These are phyloP conservation scores for Oryza nivara DNA, from an alignment of 176 grass and related monocot species.

Conservation along the genomic window DNA sequence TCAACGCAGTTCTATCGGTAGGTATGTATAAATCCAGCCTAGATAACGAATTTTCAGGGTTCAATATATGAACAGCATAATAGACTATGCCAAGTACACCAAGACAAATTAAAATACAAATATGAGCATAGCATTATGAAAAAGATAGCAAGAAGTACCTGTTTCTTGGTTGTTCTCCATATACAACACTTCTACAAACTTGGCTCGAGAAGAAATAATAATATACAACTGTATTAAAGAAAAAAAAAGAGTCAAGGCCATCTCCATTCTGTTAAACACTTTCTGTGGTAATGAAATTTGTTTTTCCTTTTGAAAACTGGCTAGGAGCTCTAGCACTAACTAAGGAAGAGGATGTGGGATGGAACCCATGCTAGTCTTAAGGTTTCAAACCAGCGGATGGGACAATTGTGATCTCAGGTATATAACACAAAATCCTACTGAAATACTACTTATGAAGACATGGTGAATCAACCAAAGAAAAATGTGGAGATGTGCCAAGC, in stretches of 20 bases:
- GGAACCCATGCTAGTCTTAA: too few species aligned
- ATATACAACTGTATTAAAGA: constrained; percentile 68
- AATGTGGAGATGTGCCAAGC: background rate
- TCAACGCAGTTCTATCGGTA: constrained; percentile 41
- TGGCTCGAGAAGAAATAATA: constrained; percentile 96
- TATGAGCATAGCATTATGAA: background rate
- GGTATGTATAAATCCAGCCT: constrained; percentile 97
- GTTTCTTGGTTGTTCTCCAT: constrained; percentile 91
- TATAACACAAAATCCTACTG: background rate
- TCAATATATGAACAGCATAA: background rate
- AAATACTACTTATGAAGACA: background rate
- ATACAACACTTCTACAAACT: constrained; percentile 83
- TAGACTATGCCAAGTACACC: background rate
- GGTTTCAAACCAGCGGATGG: too few species aligned
- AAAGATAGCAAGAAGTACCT: constrained; percentile 45
- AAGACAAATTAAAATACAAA: background rate
- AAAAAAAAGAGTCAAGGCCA: constrained; percentile 16
- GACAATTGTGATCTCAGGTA: background rate
- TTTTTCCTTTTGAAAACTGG: background rate
- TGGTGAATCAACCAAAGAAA: background rate
- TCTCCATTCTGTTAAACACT: background rate
- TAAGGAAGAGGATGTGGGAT: too few species aligned
- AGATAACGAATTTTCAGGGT: constrained; percentile 25
- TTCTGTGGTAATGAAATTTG: background rate
- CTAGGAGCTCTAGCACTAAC: too few species aligned